Evolutionary conservation across 768 basidiomycete species (phyloP).

Genomic region (Aureoboletus auriporus): DNA sequence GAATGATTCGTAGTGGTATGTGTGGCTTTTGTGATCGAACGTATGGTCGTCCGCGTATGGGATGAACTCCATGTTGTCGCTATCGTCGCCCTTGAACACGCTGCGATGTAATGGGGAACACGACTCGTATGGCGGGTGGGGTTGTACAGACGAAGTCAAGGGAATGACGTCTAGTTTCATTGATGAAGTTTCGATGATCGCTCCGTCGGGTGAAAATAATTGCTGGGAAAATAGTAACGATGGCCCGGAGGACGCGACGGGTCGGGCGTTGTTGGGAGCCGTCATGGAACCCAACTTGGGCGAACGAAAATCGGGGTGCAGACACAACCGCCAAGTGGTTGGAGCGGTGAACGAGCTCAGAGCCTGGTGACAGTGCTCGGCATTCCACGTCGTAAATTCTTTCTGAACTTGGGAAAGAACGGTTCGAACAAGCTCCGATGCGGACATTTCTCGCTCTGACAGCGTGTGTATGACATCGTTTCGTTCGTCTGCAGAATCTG

Average conservation of each 20-base stretch:
- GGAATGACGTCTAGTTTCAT: conserved; percentile 15
- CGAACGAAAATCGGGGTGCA: conserved; percentile 9
- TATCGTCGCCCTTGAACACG: conserved; percentile 55
- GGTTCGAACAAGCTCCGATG: conserved; percentile 11
- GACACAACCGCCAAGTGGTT: conserved; percentile 12
- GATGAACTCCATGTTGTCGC: conserved; percentile 52
- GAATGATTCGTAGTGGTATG: conserved; percentile 38
- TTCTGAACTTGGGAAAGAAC: conserved; percentile 20
- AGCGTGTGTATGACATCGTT: conserved; percentile 6
- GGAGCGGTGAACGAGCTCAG: conserved; percentile 14
- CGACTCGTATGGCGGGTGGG: conserved; percentile 48
- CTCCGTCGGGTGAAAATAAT: conserved; percentile 15
- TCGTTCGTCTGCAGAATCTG: conserved; percentile 8
- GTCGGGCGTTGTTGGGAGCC: neutral
- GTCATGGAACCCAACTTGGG: neutral
- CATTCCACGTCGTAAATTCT: conserved; percentile 22
- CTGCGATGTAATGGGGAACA: conserved; percentile 49
- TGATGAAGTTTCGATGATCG: conserved; percentile 4
- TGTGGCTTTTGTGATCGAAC: conserved; percentile 43
- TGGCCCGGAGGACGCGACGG: neutral
- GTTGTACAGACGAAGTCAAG: conserved; percentile 11
- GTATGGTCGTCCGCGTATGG: conserved; percentile 58
- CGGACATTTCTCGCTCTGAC: neutral
- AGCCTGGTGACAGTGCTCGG: conserved; percentile 7
- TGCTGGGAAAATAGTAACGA: conserved; percentile 6